phyloP scores from a whole-genome alignment of 2,329 filamentous ascomycete genomes.

The Rhynchosporium agropyri region DNA sequence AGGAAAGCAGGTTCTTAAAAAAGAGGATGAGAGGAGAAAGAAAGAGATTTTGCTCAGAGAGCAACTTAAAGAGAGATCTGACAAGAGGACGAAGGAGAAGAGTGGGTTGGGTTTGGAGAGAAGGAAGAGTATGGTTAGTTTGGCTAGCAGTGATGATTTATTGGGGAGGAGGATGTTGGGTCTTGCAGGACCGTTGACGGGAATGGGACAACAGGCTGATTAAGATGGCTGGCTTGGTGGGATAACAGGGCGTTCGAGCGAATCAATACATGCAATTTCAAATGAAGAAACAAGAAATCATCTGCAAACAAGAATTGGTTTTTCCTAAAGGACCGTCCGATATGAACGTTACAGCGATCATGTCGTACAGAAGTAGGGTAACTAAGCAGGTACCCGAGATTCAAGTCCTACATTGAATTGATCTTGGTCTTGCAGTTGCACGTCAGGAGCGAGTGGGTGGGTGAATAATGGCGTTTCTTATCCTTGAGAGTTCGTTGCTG shows the following conservation, averaged over 20 bases:
- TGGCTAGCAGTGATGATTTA: constrained; percentile 60
- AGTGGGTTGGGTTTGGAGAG: constrained; percentile 34
- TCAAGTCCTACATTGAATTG: not conserved
- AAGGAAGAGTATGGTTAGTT: constrained; percentile 52
- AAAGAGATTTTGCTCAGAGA: constrained; percentile 38
- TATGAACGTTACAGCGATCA: not conserved
- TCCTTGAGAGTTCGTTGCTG: too few species aligned
- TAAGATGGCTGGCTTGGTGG: constrained; percentile 6
- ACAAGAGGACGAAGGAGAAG: constrained; percentile 25
- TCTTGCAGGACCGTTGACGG: constrained; percentile 55
- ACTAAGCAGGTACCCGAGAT: not conserved
- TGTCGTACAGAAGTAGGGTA: not conserved
- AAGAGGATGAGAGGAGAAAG: constrained; percentile 52
- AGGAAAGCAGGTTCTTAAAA: constrained; percentile 38
- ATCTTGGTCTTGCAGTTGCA: not conserved
- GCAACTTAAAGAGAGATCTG: constrained; percentile 41
- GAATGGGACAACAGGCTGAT: constrained; percentile 39
- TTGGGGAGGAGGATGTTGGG: constrained; percentile 58
- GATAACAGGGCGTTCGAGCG: not conserved
- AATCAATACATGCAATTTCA: not conserved
- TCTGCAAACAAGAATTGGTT: not conserved
- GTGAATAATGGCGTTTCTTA: too few species aligned
- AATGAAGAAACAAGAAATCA: not conserved
- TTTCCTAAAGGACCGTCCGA: not conserved
- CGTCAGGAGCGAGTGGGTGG: not conserved